A percentile compares a stretch with the other conserved stretches of the same genome.
These are phyloP conservation scores for Paecilomyces formosus DNA, from an alignment of 2,329 filamentous ascomycete species.

Conservation along the genomic window DNA sequence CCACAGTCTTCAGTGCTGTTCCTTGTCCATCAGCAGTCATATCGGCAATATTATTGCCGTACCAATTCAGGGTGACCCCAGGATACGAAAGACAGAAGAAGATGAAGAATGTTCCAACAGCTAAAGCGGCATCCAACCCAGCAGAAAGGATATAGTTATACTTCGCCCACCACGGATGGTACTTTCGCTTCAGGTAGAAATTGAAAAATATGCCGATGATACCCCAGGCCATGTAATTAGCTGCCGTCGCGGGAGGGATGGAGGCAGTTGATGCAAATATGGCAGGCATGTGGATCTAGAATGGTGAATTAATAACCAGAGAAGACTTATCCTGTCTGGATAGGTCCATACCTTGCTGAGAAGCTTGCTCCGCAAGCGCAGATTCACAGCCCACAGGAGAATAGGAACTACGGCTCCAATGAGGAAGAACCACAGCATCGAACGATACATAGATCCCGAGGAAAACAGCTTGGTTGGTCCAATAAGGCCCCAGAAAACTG, in stretches of 20 bases:
- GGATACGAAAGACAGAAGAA: constrained; percentile 10
- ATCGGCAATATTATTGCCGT: constrained; percentile 17
- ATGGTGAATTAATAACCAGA: background rate
- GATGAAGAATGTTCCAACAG: constrained; percentile 9
- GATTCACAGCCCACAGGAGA: constrained; percentile 17
- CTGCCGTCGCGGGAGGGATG: constrained; percentile 28
- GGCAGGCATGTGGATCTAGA: constrained; percentile 1
- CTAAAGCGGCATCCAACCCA: constrained; percentile 17
- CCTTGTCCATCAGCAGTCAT: constrained; percentile 32
- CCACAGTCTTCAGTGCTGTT: constrained; percentile 1
- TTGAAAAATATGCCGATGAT: constrained; percentile 23
- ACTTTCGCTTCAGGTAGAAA: constrained; percentile 15
- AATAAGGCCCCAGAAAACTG: constrained; percentile 37
- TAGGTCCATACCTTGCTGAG: background rate
- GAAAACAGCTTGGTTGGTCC: constrained; percentile 41
- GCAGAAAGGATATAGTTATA: constrained; percentile 29
- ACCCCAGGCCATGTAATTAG: constrained; percentile 10
- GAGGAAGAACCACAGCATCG: constrained; percentile 38
- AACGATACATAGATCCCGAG: constrained; percentile 35
- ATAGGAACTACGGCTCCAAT: constrained; percentile 35
- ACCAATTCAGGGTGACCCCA: constrained; percentile 6
- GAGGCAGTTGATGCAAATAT: constrained; percentile 32
- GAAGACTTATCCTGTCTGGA: background rate
- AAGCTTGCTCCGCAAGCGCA: background rate
- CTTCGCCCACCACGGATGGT: constrained; percentile 23